phyloP scores from a whole-genome alignment of 352 stramenopile genomes.

The Plasmopara halstedii region DNA sequence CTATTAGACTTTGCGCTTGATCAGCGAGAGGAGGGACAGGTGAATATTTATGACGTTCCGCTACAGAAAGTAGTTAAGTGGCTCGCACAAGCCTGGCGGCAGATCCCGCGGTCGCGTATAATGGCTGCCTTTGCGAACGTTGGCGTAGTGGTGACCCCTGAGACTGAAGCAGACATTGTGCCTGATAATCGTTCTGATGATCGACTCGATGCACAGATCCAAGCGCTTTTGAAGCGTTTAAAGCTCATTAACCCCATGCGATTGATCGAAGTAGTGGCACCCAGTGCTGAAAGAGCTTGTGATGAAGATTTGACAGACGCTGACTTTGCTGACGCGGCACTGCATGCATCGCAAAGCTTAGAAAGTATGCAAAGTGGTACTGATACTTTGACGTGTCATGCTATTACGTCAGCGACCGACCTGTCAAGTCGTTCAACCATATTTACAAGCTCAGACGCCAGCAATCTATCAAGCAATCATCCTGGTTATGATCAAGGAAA shows the following conservation, averaged over 20 bases:
- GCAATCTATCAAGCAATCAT: not conserved
- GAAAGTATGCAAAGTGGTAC: slow-evolving; percentile 25
- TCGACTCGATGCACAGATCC: slow-evolving; percentile 49
- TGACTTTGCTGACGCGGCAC: slow-evolving; percentile 57
- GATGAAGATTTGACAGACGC: slow-evolving; percentile 56
- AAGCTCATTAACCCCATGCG: slow-evolving; percentile 35
- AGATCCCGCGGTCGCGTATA: slow-evolving; percentile 46
- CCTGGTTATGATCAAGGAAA: slow-evolving; percentile 6
- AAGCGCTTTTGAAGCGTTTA: slow-evolving; percentile 40
- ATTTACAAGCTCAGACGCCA: slow-evolving; percentile 2
- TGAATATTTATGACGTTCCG: slow-evolving; percentile 36
- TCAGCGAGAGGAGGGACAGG: slow-evolving; percentile 25
- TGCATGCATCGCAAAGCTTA: slow-evolving; percentile 34
- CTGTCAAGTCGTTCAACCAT: slow-evolving; percentile 5
- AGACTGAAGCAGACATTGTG: slow-evolving; percentile 11
- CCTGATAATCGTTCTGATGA: slow-evolving; percentile 32
- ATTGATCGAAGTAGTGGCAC: slow-evolving; percentile 48
- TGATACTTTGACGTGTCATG: slow-evolving; percentile 15
- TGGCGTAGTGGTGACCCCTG: slow-evolving; percentile 21
- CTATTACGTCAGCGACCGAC: slow-evolving; percentile 1
- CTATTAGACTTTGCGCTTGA: slow-evolving; percentile 43
- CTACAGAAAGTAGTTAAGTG: slow-evolving; percentile 51
- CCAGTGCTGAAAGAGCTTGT: slow-evolving; percentile 31
- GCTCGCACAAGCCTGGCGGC: slow-evolving; percentile 43
- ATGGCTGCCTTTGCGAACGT: slow-evolving; percentile 35